phyloP scores from a whole-genome alignment of 2,329 filamentous ascomycete genomes.

The Fusarium sp. region DNA sequence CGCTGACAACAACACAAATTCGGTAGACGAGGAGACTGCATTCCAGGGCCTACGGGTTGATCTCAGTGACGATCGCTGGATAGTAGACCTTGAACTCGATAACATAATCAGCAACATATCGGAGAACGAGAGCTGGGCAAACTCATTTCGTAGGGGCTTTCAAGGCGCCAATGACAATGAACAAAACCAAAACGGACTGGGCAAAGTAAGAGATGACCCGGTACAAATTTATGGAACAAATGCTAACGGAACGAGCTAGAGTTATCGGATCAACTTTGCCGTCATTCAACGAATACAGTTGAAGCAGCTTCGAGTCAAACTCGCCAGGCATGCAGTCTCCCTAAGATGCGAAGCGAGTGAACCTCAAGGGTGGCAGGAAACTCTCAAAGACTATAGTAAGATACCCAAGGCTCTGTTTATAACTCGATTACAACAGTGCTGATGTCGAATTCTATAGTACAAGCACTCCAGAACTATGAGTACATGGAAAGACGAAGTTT shows the following conservation, averaged over 20 bases:
- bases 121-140: neutral
- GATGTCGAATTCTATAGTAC: neutral
- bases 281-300: neutral
- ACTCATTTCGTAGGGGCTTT: neutral
- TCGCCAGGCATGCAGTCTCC: neutral
- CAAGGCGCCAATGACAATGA: no score
- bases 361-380: neutral
- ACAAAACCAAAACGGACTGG: neutral
- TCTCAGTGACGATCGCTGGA: neutral
- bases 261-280: neutral
- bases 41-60: neutral
- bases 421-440: neutral
- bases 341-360: neutral
- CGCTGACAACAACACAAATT: rapidly evolving
- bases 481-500: neutral
- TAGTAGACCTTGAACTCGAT: neutral
- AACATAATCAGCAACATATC: neutral
- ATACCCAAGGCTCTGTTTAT: rapidly evolving
- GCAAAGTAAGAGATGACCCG: neutral
- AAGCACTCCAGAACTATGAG: neutral
- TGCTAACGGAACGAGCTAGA: neutral
- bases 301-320: neutral
- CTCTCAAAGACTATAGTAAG: neutral
- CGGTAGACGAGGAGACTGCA: neutral
- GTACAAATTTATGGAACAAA: no score